These are phyloP conservation scores for Colletotrichum coccodes DNA, from an alignment of 2,329 filamentous ascomycete genomes.

Conservation along the genomic window DNA sequence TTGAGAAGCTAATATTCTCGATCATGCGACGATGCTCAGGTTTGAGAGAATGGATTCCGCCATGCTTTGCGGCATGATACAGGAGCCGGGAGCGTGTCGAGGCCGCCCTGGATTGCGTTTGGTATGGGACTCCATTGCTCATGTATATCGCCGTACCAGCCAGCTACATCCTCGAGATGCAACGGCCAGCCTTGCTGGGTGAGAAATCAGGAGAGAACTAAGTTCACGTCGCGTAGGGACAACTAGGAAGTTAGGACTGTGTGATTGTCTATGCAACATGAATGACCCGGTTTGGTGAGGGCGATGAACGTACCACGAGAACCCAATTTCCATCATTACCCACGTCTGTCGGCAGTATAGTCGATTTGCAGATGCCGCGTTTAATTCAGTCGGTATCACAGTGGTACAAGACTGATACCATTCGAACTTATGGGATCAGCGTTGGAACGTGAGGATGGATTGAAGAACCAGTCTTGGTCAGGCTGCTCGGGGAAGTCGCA, in stretches of 20 bases:
- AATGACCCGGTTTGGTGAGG: no score
- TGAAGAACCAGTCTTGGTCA: background rate
- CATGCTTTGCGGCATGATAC: constrained; percentile 1
- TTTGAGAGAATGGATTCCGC: constrained; percentile 1
- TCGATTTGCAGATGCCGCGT: constrained; percentile 1
- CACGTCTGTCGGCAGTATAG: constrained; percentile 6
- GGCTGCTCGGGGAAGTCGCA: background rate
- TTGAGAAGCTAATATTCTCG: background rate
- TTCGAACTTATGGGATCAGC: background rate
- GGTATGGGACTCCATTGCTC: background rate
- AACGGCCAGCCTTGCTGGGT: constrained; percentile 8
- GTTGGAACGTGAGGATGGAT: constrained; percentile 1
- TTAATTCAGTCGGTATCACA: constrained; percentile 16
- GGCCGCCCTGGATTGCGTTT: background rate
- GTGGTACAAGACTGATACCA: constrained; percentile 1
- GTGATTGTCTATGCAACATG: background rate
- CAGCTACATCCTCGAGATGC: background rate
- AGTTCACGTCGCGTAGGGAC: background rate
- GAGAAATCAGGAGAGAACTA: background rate
- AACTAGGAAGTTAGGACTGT: background rate
- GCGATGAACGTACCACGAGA: background rate
- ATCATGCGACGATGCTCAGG: constrained; percentile 4
- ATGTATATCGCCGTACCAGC: background rate
- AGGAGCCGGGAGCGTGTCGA: background rate
- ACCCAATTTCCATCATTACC: constrained; percentile 11